Evolutionary conservation across 1,284 basidiomycete species (phyloP).

Genomic region (Fomitopsis palustris): DNA sequence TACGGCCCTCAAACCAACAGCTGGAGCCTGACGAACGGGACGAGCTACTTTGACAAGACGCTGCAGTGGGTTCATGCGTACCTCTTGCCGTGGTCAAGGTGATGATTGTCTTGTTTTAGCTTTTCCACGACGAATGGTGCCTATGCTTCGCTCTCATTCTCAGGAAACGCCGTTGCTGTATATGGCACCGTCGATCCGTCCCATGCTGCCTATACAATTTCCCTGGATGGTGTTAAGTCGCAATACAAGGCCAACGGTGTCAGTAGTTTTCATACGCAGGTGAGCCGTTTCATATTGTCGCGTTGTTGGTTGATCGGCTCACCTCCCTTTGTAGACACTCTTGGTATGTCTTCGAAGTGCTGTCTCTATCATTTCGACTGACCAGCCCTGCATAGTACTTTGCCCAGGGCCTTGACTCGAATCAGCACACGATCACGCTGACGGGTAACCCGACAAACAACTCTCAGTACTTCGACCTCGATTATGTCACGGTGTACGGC

Average conservation of each 20-base stretch:
- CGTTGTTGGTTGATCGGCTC: background rate
- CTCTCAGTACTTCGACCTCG: conserved; percentile 39
- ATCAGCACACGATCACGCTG: conserved; percentile 32
- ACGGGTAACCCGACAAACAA: conserved; percentile 24
- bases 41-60: conserved; percentile 34
- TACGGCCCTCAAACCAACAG: conserved; percentile 36
- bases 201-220: conserved; percentile 43
- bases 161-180: conserved; percentile 46
- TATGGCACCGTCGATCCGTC: conserved; percentile 49
- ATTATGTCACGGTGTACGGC: conserved; percentile 35
- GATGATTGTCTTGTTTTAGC: conserved; percentile 37
- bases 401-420: conserved; percentile 31
- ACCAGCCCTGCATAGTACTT: conserved; percentile 32
- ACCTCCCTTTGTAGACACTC: conserved; percentile 31
- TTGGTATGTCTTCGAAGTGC: conserved; percentile 30
- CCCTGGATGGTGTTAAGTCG: conserved; percentile 36
- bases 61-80: conserved; percentile 34
- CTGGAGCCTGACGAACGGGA: conserved; percentile 31
- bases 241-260: conserved; percentile 32
- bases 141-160: conserved; percentile 40
- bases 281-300: conserved; percentile 17
- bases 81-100: background rate
- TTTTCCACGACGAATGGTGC: conserved; percentile 38
- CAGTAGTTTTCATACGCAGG: conserved; percentile 35
- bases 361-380: background rate